phyloP scores from a whole-genome alignment of 2,329 filamentous ascomycete species.

The Neofusicoccum parvum region DNA sequence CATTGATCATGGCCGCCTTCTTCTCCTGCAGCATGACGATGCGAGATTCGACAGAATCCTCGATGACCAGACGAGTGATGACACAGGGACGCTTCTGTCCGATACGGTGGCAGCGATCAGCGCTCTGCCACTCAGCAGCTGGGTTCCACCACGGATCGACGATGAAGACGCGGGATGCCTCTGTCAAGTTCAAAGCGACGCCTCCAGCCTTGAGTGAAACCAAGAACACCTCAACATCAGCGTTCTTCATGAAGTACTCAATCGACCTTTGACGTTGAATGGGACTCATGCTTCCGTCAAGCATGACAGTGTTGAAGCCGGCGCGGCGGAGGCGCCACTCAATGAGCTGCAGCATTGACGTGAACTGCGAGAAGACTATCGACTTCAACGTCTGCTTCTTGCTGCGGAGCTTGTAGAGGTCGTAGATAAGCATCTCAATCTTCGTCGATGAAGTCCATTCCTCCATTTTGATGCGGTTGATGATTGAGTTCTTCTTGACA shows the following conservation, averaged over 20 bases:
- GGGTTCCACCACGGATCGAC: constrained; percentile 99
- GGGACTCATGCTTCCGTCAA: constrained; percentile 96
- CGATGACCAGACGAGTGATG: constrained; percentile 92
- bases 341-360: constrained; percentile 93
- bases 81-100: constrained; percentile 92
- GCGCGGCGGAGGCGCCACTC: constrained; percentile 95
- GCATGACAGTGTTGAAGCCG: constrained; percentile 98
- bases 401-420: constrained; percentile 86
- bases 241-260: constrained; percentile 93
- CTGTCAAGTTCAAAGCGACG: constrained; percentile 91
- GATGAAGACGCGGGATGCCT: constrained; percentile 93
- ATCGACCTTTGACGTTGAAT: constrained; percentile 91
- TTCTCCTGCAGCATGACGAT: constrained; percentile 98
- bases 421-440: constrained; percentile 94
- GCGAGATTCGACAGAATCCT: constrained; percentile 93
- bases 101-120: constrained; percentile 83
- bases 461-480: constrained; percentile 98
- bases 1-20: constrained; percentile 97
- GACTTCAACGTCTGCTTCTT: constrained; percentile 94
- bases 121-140: constrained; percentile 99
- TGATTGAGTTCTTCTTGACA: constrained; percentile 94
- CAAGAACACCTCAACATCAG: constrained; percentile 92
- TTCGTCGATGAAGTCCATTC: constrained; percentile 98
- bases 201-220: constrained; percentile 96
- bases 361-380: constrained; percentile 97